Base-by-base conservation (phyloP, 192 early-diverging fungal species). In the Obelidium mucronatum region DNA sequence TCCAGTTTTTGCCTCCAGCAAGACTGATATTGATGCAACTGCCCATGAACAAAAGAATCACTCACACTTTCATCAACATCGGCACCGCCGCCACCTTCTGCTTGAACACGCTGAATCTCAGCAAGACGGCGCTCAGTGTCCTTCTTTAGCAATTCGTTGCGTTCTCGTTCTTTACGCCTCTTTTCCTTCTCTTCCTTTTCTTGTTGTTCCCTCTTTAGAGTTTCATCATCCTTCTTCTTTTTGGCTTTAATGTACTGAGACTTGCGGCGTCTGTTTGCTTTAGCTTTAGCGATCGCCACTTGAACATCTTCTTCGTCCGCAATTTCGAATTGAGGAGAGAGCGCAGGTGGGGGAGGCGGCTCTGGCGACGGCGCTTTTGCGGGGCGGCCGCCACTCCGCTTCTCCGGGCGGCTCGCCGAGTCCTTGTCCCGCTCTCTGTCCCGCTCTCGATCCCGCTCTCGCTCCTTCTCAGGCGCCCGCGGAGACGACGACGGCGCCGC, bases 171-270 rank as follows among this genome's bases (percentile, higher is more conserved):
- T 39, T 53, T 74, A 15, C 67, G 63, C 30, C 53, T 5, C 72
- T 13, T 34, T 36, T 65, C 61, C 11, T 68, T 54, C 56, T 55
- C 69, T 51, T 72, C 54, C 53, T n/a, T 42, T 35, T 72, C 69
- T 30, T 72, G 53, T 36, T 72, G 36, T 30, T 72, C 69, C 4
- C 69, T 6, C 19, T 19, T 11, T 24, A 72, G 19, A 8, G 52
- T 59, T 19, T 72, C 69, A n/a, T 35, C 69, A 31, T 72, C 69
- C 69, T 72, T 72, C 54, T 72, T 72, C 35, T 59, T 55, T 36
- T 72, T 72, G 13, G 54, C 69, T 13, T 42, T 35, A n/a, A 72
- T 58, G 54, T 58, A 72, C 69, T 72, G 69, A 11, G 53, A 58
- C 54, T 72, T 72, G 6, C 69, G 51, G 13, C 58, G 31, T 19